Evolutionary conservation across 2,329 filamentous ascomycete species (phyloP), one percentile per base, ranked within the genome.

Genomic region (Aspergillus pseudoterreus): DNA sequence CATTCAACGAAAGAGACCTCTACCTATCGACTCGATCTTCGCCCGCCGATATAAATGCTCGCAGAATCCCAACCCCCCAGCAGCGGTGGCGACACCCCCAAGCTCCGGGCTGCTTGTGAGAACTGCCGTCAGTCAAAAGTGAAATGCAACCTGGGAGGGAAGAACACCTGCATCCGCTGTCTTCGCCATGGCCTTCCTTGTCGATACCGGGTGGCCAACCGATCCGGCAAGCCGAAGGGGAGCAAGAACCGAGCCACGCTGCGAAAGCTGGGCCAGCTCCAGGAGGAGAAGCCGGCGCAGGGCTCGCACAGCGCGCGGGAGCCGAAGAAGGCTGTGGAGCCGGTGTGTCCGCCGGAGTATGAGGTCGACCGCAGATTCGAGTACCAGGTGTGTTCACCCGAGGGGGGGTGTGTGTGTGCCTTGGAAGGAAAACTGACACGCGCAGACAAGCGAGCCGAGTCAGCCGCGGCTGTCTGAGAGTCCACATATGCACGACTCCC

Each of bases 41-140:
- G 8, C 8, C 27, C 27, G 9, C 19, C 39, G 41, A 22, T 8
- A 44, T 46, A 45, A 50, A 70, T 70, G 67, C 60, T 65, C 35
- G 55, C 59, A 44, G 64, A 65, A 50, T 50, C 64, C 19, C 43
- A 53, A 39, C 11, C 38, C 24, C n/a, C 49, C 50, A 51, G 52
- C 45, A 63, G 49, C 39, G 58, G 56, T 38, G 60, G 62, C 46
- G 64, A 68, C 43, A 55, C 62, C 45, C 68, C 68, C 35, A 69
- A 69, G 52, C 65, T 71, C 17, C 67, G 69, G 55, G 64, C 69
- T 15, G 69, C 69, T 15, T 71, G 69, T 47, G 69, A 71, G 54
- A 69, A 70, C 32, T 71, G 69, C 58, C 61, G 69, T 30, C 69
- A 71, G 53, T 71, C 69, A 24, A 71, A 71, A 50, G 69, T 71